Evolutionary conservation across 441 rosid genomes (phyloP), one percentile per base, ranked within the genome.

Genomic region (Populus hybrid): DNA sequence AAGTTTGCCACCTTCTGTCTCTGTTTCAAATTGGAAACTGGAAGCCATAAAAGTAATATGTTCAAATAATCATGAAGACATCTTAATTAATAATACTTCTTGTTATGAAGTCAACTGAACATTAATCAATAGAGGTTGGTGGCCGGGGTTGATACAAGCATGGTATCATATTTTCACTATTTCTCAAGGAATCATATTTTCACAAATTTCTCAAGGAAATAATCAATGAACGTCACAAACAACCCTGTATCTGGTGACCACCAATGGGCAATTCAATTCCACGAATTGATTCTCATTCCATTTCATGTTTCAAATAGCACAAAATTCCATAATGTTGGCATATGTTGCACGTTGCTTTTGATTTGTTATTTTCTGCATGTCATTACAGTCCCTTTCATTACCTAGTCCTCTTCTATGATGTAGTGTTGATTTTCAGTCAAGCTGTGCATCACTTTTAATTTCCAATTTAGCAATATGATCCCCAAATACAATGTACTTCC

Each of bases 1-100:
- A 83, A 95, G 94, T 84, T 91, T 93, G 2, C 88, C 77, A 67
- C 87, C 96, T 88, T 93, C 97, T 18, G 82, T 88, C 87, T 95
- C 98, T 10, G 94, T 89, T 87, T 95, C 99, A 77, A 91, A 95
- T 83, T 95, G 98, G 86, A 95, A 93, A 84, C 99, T 93, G 88
- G 81, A 80, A 20, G 63, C 24, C 69, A 76, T 12, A 74, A 76
- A 63, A 67, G 10, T 30, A 61, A 71, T 26, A 66, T 53, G 74
- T 18, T 71, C 69, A 82, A 10, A 26, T 23, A 53, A 63, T 38
- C 53, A 72, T 35, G 57, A 67, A 26, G 6, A 34, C 10, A 53
- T 66, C 35, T 36, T 70, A 63, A 20, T 36, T 67, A 63, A 20
- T 34, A 61, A 24, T 24, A 72, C 6, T 30, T 26, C 38, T n/a